A percentile compares a stretch with the other conserved stretches of the same genome.
phyloP scores from a whole-genome alignment of 2,329 filamentous ascomycete genomes.

The Fusarium beomiforme region DNA sequence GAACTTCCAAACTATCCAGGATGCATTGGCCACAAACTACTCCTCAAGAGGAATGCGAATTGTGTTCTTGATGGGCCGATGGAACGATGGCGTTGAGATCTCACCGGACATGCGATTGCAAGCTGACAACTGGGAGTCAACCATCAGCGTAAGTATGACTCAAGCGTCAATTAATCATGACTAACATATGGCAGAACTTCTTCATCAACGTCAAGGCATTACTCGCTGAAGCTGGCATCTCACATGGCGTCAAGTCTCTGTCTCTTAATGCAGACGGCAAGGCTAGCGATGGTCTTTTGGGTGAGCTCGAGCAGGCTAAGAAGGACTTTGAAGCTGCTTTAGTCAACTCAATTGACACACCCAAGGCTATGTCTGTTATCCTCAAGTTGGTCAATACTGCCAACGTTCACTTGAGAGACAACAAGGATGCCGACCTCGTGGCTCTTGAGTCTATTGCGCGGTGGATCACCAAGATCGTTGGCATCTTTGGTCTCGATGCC shows the following conservation, averaged over 20 bases:
- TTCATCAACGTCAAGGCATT: constrained; percentile 67
- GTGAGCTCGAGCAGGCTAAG: constrained; percentile 63
- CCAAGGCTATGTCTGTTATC: constrained; percentile 80
- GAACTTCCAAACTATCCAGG: constrained; percentile 93
- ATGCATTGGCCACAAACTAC: constrained; percentile 77
- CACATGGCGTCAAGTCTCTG: constrained; percentile 50
- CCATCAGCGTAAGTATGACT: constrained; percentile 67
- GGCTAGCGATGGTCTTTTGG: constrained; percentile 47
- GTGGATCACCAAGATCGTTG: constrained; percentile 86
- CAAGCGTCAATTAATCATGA: neutral
- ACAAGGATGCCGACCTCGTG: constrained; percentile 57
- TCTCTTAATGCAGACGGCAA: constrained; percentile 49
- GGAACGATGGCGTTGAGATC: constrained; percentile 93
- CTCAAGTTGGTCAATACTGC: constrained; percentile 80
- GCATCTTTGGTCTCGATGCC: constrained; percentile 83
- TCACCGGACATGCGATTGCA: constrained; percentile 82
- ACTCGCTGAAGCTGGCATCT: constrained; percentile 56
- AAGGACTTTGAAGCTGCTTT: constrained; percentile 68
- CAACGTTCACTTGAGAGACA: constrained; percentile 68
- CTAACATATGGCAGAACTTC: constrained; percentile 59
- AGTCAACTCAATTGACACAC: constrained; percentile 88
- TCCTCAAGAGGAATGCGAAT: constrained; percentile 83
- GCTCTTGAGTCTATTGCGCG: constrained; percentile 69
- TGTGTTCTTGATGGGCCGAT: constrained; percentile 86
- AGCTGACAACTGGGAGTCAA: constrained; percentile 82